phyloP scores from a whole-genome alignment of 1,139 yeast species.

The Debaryomyces coudertii region DNA sequence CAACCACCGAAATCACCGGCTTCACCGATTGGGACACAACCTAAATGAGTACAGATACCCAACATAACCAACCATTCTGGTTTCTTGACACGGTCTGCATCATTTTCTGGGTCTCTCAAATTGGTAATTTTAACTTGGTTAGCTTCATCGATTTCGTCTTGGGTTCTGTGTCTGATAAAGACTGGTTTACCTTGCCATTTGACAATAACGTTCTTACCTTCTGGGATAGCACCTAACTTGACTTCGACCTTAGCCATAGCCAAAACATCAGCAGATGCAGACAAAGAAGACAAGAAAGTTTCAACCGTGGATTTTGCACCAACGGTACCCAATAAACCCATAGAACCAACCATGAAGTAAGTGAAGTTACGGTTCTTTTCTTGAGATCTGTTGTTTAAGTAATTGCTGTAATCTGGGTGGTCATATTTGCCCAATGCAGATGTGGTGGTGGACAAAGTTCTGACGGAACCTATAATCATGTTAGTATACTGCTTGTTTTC shows the following conservation, averaged over 20 bases:
- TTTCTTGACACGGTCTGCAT: slow-evolving; percentile 90
- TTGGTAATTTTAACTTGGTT: slow-evolving; percentile 70
- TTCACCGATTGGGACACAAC: slow-evolving; percentile 99
- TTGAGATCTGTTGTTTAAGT: slow-evolving; percentile 74
- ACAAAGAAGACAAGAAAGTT: slow-evolving; percentile 88
- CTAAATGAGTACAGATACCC: slow-evolving; percentile 99
- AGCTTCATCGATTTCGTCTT: slow-evolving; percentile 92
- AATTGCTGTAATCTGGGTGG: slow-evolving; percentile 88
- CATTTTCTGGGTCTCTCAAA: slow-evolving; percentile 94
- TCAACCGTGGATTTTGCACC: slow-evolving; percentile 98
- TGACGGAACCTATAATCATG: slow-evolving; percentile 28
- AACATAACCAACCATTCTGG: slow-evolving; percentile 99
- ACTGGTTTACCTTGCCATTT: slow-evolving; percentile 99
- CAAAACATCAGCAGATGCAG: slow-evolving; percentile 98
- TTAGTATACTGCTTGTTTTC: slow-evolving; percentile 15
- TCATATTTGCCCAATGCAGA: slow-evolving; percentile 73
- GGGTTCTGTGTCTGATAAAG: slow-evolving; percentile 98
- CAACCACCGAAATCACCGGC: slow-evolving; percentile 99
- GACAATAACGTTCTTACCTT: slow-evolving; percentile 96
- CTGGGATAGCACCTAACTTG: slow-evolving; percentile 90
- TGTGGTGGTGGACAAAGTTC: slow-evolving; percentile 50
- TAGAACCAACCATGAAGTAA: slow-evolving; percentile 97
- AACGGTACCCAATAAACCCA: slow-evolving; percentile 92
- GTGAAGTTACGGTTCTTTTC: slow-evolving; percentile 82
- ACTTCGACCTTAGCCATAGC: slow-evolving; percentile 99